A percentile compares a stretch with the other conserved stretches of the same genome.
Conservation (phyloP, 169 alveolate species). For the Eimeria falciformis region DNA sequence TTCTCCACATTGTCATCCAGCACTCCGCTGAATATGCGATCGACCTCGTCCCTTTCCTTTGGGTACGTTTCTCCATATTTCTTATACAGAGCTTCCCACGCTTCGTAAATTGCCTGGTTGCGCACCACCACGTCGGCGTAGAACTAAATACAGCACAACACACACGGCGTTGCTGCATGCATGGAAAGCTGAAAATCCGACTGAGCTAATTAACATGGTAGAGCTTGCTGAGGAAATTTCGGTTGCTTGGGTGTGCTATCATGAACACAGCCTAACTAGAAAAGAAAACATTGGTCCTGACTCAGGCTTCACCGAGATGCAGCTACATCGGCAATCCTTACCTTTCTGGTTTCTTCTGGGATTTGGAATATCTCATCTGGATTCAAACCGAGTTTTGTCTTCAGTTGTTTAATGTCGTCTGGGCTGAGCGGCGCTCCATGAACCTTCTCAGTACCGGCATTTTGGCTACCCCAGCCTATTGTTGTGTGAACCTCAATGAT, state of each 20-base stretch:
- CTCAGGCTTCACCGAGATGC: too few species aligned
- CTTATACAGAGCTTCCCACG: constrained; percentile 81
- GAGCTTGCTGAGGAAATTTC: too few species aligned
- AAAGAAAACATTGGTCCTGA: too few species aligned
- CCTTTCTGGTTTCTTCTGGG: constrained; percentile 81
- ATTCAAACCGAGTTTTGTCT: constrained; percentile 80
- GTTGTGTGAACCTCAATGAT: constrained; percentile 84
- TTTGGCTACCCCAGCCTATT: constrained; percentile 85
- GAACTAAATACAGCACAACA: too few species aligned
- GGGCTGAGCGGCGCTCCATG: constrained; percentile 89
- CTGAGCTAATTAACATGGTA: too few species aligned
- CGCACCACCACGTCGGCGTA: constrained; percentile 77
- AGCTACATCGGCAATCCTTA: too few species aligned
- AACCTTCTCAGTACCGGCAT: constrained; percentile 86
- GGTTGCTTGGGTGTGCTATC: too few species aligned
- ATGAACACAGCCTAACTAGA: too few species aligned
- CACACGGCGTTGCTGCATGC: too few species aligned
- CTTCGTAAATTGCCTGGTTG: constrained; percentile 77
- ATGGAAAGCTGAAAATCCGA: too few species aligned
- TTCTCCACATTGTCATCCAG: constrained; percentile 29
- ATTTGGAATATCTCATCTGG: constrained; percentile 84
- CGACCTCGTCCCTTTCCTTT: constrained; percentile 79
- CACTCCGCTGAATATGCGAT: constrained; percentile 55
- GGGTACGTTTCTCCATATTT: constrained; percentile 80
- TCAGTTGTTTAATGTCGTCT: constrained; percentile 85